Evolutionary conservation across 495 filamentous ascomycete species (phyloP).

Genomic region (Podospora tetraspora): DNA sequence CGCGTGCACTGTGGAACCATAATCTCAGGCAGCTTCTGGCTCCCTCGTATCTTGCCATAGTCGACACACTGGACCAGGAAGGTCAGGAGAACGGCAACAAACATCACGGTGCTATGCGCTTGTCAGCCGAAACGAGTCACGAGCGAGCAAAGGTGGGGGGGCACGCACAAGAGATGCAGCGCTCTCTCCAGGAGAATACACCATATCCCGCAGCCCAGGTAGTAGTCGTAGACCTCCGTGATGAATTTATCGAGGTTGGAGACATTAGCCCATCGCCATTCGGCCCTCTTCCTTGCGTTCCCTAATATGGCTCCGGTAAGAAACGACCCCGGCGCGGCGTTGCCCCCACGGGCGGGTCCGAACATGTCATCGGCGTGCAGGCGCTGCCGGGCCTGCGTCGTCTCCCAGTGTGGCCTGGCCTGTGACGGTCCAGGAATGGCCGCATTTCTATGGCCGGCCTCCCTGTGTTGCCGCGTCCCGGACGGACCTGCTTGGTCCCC

Average conservation of each 20-base stretch:
- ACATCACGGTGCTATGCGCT: slow-evolving; percentile 51
- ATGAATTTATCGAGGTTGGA: slow-evolving; percentile 89
- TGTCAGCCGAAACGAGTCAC: slow-evolving; percentile 15
- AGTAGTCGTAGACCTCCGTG: slow-evolving; percentile 86
- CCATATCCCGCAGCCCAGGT: slow-evolving; percentile 78
- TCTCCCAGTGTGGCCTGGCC: slow-evolving; percentile 61
- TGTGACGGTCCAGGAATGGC: slow-evolving; percentile 49
- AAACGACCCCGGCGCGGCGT: slow-evolving; percentile 25
- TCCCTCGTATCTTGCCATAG: slow-evolving; percentile 67
- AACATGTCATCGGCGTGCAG: slow-evolving; percentile 46
- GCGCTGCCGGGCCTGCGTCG: slow-evolving; percentile 56
- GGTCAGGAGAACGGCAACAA: slow-evolving; percentile 77
- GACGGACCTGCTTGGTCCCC: slow-evolving; percentile 11
- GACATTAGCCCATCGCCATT: slow-evolving; percentile 96
- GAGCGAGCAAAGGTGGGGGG: slow-evolving; percentile 15
- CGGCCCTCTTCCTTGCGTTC: slow-evolving; percentile 74
- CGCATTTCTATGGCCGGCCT: slow-evolving; percentile 15
- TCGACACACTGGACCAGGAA: slow-evolving; percentile 87
- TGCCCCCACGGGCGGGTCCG: slow-evolving; percentile 9
- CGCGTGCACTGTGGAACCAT: slow-evolving; percentile 76
- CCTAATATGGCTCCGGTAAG: slow-evolving; percentile 38
- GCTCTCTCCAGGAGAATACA: slow-evolving; percentile 70
- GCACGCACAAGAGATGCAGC: slow-evolving; percentile 67
- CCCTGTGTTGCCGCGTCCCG: slow-evolving; percentile 15
- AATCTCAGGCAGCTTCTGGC: slow-evolving; percentile 70